A percentile compares a stretch with the other conserved stretches of the same genome.
Evolutionary conservation across 2,329 filamentous ascomycete genomes (phyloP).

Genomic region (Xylaria sp.): DNA sequence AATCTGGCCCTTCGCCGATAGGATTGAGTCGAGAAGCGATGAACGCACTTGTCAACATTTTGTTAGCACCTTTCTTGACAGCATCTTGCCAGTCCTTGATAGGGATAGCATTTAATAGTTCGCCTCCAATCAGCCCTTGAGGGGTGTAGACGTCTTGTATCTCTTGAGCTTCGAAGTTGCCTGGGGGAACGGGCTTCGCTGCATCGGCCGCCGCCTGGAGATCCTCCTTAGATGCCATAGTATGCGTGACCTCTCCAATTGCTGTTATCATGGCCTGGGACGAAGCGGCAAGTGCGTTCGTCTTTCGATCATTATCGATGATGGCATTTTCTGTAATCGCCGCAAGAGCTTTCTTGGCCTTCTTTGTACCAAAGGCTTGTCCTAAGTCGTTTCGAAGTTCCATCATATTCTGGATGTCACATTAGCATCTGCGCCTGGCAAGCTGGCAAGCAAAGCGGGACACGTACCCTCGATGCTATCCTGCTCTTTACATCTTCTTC

Average conservation of each 20-base stretch:
- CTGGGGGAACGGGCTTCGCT: conserved; percentile 76
- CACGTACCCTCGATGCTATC: conserved; percentile 51
- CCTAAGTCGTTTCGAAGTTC: conserved; percentile 76
- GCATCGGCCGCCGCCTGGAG: conserved; percentile 72
- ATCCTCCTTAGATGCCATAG: conserved; percentile 74
- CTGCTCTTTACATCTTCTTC: conserved; percentile 57
- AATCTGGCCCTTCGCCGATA: conserved; percentile 64
- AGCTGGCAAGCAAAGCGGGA: not conserved
- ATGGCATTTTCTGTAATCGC: conserved; percentile 74
- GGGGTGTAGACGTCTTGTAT: conserved; percentile 79
- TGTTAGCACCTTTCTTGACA: conserved; percentile 65
- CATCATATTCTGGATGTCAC: conserved; percentile 60
- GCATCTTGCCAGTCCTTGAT: conserved; percentile 80
- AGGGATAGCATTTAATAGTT: conserved; percentile 73
- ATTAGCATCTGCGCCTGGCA: conserved; percentile 36
- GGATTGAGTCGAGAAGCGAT: conserved; percentile 70
- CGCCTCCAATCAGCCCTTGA: conserved; percentile 71
- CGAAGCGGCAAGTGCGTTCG: conserved; percentile 64
- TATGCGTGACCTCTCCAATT: conserved; percentile 69
- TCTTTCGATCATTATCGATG: conserved; percentile 48
- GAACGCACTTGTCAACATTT: conserved; percentile 69
- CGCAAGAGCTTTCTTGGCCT: conserved; percentile 79
- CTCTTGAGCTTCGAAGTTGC: conserved; percentile 72
- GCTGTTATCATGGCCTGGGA: conserved; percentile 69
- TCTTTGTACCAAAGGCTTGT: conserved; percentile 84